Evolutionary conservation across 2,329 filamentous ascomycete species (phyloP), one percentile per base, ranked within the genome.

Genomic region (Sarocladium kiliense): DNA sequence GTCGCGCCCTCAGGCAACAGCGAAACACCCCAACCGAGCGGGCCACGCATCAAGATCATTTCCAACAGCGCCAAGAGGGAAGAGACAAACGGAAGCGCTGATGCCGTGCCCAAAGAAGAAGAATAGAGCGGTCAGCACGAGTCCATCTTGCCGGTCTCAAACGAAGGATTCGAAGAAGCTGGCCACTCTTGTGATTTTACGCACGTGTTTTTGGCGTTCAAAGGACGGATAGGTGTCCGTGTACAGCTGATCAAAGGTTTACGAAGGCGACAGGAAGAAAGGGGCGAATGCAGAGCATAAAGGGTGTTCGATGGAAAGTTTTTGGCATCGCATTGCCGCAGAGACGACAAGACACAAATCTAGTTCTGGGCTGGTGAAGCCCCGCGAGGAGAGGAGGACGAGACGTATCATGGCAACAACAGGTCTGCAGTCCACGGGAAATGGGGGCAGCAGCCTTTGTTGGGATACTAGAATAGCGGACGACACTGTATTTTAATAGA

Each of bases 11-110:
- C 79, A 12, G 78, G 82, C 5, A 81, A 74, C 57, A 77, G 77
- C 18, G 79, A 81, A 53, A 92, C 88, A 25, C 88, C 89, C 23
- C 77, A 86, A 64, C 80, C 84, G 34, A 78, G 75, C 59, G 71
- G 77, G 14, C 84, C 82, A 3, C 77, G 86, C 56, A 92, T 93
- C 71, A 91, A 88, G 74, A 77, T 93, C 58, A 87, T 77, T 45
- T 74, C 72, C 37, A 74, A 66, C 57, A 62, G 68, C 44, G 64
- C 68, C 9, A 69, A 67, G 54, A 71, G 72, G 54, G 62, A 41
- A 36, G 50, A 53, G 36, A 18, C 64, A 25, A 75, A 74, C 47
- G 72, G 72, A 18, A 66, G 64, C 21, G 74, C 68, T 58, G 69
- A 71, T 51, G 65, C 69, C 6, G 66, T 68, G 54, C 76, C 77